Evolutionary conservation across 306 rosid genomes (phyloP).

Genomic region (Leucaena leucocephala): DNA sequence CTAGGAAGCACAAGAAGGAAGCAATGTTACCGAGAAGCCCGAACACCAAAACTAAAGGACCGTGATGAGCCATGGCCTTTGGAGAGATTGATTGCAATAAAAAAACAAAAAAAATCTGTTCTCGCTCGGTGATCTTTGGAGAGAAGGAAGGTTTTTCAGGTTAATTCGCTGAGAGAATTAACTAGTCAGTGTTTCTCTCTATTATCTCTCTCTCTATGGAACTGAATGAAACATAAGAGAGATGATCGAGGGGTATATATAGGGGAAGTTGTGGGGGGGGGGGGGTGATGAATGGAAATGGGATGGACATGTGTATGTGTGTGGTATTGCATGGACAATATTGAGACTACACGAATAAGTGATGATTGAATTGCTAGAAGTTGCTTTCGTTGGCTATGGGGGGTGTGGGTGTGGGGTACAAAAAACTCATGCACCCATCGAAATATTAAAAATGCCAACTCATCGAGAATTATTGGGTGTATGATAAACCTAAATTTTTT

Average conservation of each 20-base stretch:
- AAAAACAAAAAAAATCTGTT: not conserved
- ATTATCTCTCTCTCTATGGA: not conserved
- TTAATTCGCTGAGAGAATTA: not conserved
- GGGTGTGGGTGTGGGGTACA: slow-evolving; percentile 36
- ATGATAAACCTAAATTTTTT: not conserved
- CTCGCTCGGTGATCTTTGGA: not conserved
- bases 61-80: slow-evolving; percentile 47
- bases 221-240: not conserved
- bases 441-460: slow-evolving; percentile 36
- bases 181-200: not conserved
- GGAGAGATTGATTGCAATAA: too few relatives aligned
- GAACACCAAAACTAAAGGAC: slow-evolving; percentile 50
- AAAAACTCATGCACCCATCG: slow-evolving; percentile 33
- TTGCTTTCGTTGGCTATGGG: not conserved
- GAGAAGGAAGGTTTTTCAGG: slow-evolving; percentile 27
- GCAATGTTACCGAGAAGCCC: slow-evolving; percentile 82
- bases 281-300: slow-evolving; percentile 38
- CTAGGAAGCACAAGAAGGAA: slow-evolving; percentile 80
- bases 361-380: slow-evolving; percentile 35
- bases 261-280: slow-evolving; percentile 7
- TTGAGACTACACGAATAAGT: slow-evolving; percentile 21
- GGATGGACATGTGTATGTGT: slow-evolving; percentile 1
- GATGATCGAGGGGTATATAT: slow-evolving; percentile 55
- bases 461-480: slow-evolving; percentile 25
- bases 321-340: slow-evolving; percentile 42